Evolutionary conservation across 441 rosid species (phyloP), one percentile per base, ranked within the genome.

Genomic region (Populus hybrid): DNA sequence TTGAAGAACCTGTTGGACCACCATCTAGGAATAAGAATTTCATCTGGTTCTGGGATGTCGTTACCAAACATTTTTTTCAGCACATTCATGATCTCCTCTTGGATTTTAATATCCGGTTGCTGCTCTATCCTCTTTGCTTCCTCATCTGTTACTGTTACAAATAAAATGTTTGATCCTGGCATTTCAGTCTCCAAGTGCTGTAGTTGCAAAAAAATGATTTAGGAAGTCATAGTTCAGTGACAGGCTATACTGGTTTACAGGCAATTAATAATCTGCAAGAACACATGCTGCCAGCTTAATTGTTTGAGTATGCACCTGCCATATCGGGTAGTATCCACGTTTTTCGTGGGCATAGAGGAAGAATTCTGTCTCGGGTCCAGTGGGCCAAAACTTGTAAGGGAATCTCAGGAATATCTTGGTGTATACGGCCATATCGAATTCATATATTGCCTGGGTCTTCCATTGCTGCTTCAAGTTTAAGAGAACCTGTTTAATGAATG

Each of bases 341-440:
- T 71, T 59, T 59, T 72, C 78, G 53, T 81, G 84, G 31, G 80
- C 77, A 35, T 83, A 81, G 20, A 81, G 68, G 79, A 83, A 81
- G 80, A 83, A 81, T 78, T 83, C 82, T 3, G 79, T 73, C 4
- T 71, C 83, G 45, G 71, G 35, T 7, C 83, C 82, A 2, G 76
- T 20, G 2, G 82, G 80, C 86, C 84, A 83, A 73, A 83, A 81
- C 53, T 68, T 78, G 73, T 38, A 73, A 1, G 84, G 86, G 67
- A 83, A 83, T 63, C 75, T 81, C 71, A 83, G 69, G 77, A 40
- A 81, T 56, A 83, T 81, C 77, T 83, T 81, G 18, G 86, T 83
- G 40, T 80, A 83, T 3, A 77, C 50, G 2, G 68, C 69, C 86
- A 83, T 69, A 72, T 69, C 72, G 72, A 74, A 73, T 20, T 76